These are phyloP conservation scores for Huntiella moniliformis DNA, from an alignment of 2,329 filamentous ascomycete species.

Conservation along the genomic window DNA sequence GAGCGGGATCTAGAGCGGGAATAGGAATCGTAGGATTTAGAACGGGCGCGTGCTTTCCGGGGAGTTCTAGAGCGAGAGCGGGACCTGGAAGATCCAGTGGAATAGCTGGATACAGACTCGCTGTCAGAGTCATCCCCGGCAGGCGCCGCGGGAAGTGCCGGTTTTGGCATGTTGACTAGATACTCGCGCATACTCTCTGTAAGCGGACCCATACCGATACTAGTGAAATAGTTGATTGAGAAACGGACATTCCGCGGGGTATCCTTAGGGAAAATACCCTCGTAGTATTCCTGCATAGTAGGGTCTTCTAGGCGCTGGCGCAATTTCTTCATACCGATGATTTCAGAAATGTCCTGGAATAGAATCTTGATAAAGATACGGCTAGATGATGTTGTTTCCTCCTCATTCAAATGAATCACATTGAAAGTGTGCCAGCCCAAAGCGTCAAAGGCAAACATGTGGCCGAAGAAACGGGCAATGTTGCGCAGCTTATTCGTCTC, in stretches of 20 bases:
- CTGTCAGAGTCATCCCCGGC: constrained; percentile 42
- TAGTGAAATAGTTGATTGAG: constrained; percentile 98
- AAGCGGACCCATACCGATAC: constrained; percentile 84
- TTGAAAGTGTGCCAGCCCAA: constrained; percentile 84
- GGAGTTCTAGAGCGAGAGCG: constrained; percentile 25
- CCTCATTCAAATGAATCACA: constrained; percentile 77
- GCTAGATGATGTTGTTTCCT: constrained; percentile 88
- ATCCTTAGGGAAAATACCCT: constrained; percentile 77
- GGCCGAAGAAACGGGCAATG: constrained; percentile 85
- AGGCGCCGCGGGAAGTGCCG: constrained; percentile 50
- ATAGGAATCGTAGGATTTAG: constrained; percentile 18
- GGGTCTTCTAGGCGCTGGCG: constrained; percentile 62
- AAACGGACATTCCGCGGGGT: constrained; percentile 82
- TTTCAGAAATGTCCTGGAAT: constrained; percentile 79
- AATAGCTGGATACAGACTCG: constrained; percentile 60
- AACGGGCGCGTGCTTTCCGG: constrained; percentile 14
- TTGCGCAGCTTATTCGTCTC: constrained; percentile 92
- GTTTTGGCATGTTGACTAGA: constrained; percentile 77
- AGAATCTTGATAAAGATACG: constrained; percentile 98
- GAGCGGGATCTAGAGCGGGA: constrained; percentile 14
- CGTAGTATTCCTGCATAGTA: constrained; percentile 55
- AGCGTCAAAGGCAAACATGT: constrained; percentile 71
- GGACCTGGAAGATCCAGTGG: constrained; percentile 37
- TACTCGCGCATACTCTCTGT: constrained; percentile 91
- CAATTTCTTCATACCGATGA: constrained; percentile 65